phyloP scores from a whole-genome alignment of 257 asterid species.

The Cynanchum wilfordii region DNA sequence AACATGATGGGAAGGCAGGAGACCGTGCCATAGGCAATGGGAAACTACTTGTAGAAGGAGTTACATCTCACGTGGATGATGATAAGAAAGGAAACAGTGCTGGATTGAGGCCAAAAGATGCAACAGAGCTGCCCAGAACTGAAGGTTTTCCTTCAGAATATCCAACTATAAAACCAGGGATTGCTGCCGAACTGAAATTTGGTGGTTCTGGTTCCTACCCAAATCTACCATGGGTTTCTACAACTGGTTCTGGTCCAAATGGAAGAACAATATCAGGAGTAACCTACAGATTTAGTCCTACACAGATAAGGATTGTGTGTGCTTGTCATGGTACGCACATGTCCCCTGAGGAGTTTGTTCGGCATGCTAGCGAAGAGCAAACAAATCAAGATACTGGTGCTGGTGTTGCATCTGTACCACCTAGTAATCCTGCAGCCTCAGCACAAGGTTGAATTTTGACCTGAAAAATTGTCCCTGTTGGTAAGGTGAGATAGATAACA shows the following conservation, averaged over 20 bases:
- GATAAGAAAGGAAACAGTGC: conserved; percentile 38
- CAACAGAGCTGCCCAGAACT: conserved; percentile 42
- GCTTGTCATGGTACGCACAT: conserved; percentile 94
- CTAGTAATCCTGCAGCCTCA: conserved; percentile 67
- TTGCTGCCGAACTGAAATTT: conserved; percentile 76
- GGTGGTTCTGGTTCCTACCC: conserved; percentile 88
- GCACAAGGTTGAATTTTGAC: conserved; percentile 52
- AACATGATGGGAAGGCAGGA: conserved; percentile 45
- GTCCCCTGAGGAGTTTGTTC: conserved; percentile 84
- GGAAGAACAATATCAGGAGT: conserved; percentile 93
- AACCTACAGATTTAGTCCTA: conserved; percentile 74
- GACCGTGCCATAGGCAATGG: conserved; percentile 51
- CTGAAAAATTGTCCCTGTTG: not conserved
- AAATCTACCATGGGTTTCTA: conserved; percentile 92
- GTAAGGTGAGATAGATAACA: not conserved
- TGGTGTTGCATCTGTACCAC: conserved; percentile 47
- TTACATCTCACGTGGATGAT: conserved; percentile 45
- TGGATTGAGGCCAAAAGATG: conserved; percentile 38
- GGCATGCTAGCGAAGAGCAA: conserved; percentile 69
- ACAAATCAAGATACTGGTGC: conserved; percentile 33
- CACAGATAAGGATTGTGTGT: conserved; percentile 81
- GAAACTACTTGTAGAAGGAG: conserved; percentile 56
- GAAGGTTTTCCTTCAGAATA: conserved; percentile 60
- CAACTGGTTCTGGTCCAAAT: conserved; percentile 70
- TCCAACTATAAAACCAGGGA: conserved; percentile 81